phyloP scores from a whole-genome alignment of 345 rosid species.

The Camelina hispida region DNA sequence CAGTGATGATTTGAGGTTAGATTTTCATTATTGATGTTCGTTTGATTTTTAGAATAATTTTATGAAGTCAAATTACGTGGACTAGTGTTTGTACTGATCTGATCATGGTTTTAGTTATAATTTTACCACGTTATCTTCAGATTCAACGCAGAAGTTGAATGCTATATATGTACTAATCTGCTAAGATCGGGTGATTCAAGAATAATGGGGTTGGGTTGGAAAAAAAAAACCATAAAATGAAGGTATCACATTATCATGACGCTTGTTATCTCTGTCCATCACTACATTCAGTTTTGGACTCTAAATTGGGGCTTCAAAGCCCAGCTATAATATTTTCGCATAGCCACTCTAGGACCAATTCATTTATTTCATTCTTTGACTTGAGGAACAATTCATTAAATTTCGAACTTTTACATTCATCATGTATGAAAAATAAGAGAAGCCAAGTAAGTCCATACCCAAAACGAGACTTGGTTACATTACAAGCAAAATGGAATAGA shows the following conservation, averaged over 20 bases:
- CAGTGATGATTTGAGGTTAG: background rate
- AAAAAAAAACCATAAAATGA: background rate
- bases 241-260: background rate
- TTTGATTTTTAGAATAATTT: background rate
- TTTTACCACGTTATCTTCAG: background rate
- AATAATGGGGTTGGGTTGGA: background rate
- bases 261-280: background rate
- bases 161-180: background rate
- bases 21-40: background rate
- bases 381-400: background rate
- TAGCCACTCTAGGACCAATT: background rate
- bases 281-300: background rate
- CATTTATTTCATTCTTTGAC: background rate
- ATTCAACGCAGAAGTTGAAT: background rate
- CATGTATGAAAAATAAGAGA: background rate
- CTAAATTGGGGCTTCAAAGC: background rate
- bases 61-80: background rate
- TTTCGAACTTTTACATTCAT: background rate
- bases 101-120: background rate
- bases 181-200: background rate
- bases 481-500: background rate
- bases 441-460: background rate
- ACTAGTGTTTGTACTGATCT: background rate
- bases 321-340: background rate
- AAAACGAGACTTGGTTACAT: background rate